Evolutionary conservation across 2,329 filamentous ascomycete species (phyloP).

Genomic region (Podosphaera xanthii): DNA sequence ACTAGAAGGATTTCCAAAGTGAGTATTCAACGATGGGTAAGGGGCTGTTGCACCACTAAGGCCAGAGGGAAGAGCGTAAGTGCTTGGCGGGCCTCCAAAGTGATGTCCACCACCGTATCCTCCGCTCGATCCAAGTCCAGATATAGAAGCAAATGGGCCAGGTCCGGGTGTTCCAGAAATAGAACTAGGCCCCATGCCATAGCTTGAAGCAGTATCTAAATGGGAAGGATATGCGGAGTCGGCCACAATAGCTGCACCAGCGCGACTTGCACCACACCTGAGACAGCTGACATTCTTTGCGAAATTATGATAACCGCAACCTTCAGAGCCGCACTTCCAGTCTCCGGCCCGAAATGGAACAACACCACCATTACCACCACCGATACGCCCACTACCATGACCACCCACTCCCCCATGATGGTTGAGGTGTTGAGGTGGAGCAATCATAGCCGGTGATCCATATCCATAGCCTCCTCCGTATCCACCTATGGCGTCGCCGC

Average conservation of each 20-base stretch:
- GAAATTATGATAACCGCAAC: constrained; percentile 97
- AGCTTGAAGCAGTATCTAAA: constrained; percentile 68
- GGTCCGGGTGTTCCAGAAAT: constrained; percentile 67
- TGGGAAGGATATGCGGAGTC: constrained; percentile 79
- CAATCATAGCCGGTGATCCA: constrained; percentile 58
- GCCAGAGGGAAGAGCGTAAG: constrained; percentile 71
- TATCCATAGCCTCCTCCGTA: constrained; percentile 42
- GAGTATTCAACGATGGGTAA: constrained; percentile 65
- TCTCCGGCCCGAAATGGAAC: constrained; percentile 96
- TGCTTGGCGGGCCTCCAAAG: constrained; percentile 70
- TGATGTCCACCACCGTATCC: constrained; percentile 49
- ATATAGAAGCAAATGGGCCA: constrained; percentile 48
- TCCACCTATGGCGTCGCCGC: constrained; percentile 43
- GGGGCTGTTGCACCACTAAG: constrained; percentile 56
- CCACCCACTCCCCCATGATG: constrained; percentile 29
- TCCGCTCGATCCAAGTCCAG: constrained; percentile 41
- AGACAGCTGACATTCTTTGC: constrained; percentile 98
- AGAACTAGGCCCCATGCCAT: constrained; percentile 68
- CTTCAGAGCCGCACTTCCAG: constrained; percentile 96
- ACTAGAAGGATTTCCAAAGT: constrained; percentile 48
- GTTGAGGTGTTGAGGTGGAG: constrained; percentile 52
- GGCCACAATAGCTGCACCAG: constrained; percentile 79
- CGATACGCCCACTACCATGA: constrained; percentile 45
- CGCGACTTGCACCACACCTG: constrained; percentile 83
- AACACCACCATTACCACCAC: constrained; percentile 58